These are phyloP conservation scores for Suillus weaverae DNA, from an alignment of 768 basidiomycete species.

Conservation along the genomic window DNA sequence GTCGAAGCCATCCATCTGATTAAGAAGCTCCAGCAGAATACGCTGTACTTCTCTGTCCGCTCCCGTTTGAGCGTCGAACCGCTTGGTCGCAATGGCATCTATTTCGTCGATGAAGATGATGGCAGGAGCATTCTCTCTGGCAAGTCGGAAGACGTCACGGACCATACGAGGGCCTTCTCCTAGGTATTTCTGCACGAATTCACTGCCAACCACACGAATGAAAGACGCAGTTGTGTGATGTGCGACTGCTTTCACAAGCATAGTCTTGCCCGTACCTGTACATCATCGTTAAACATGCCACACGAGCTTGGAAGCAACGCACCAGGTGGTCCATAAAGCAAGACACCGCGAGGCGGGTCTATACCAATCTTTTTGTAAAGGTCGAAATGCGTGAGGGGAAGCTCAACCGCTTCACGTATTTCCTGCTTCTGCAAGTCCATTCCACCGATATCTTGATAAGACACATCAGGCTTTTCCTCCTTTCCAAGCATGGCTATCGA, in stretches of 20 bases:
- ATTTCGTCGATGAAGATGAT: slow-evolving; percentile 99
- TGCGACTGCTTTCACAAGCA: slow-evolving; percentile 99
- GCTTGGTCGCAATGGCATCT: slow-evolving; percentile 98
- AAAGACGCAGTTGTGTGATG: slow-evolving; percentile 96
- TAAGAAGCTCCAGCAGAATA: slow-evolving; percentile 92
- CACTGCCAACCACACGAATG: slow-evolving; percentile 96
- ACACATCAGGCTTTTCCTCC: slow-evolving; percentile 93
- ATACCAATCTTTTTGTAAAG: slow-evolving; percentile 99
- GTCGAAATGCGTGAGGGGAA: slow-evolving; percentile 95
- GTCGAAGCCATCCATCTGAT: slow-evolving; percentile 99
- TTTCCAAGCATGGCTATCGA: slow-evolving; percentile 93
- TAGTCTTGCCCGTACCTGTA: slow-evolving; percentile 97
- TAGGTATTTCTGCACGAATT: slow-evolving; percentile 99
- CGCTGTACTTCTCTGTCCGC: slow-evolving; percentile 99
- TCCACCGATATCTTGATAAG: slow-evolving; percentile 93
- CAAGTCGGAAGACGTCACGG: slow-evolving; percentile 96
- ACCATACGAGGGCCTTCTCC: slow-evolving; percentile 99
- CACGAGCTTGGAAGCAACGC: slow-evolving; percentile 17
- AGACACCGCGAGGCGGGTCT: slow-evolving; percentile 95
- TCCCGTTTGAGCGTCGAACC: slow-evolving; percentile 98
- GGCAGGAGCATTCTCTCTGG: slow-evolving; percentile 93
- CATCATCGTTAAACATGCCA: slow-evolving; percentile 6
- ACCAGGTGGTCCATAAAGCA: slow-evolving; percentile 97
- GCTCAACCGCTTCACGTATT: slow-evolving; percentile 96
- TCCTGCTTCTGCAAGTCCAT: slow-evolving; percentile 99